Base-by-base conservation (phyloP, 208 protist genomes). In the Leishmania braziliensis region DNA sequence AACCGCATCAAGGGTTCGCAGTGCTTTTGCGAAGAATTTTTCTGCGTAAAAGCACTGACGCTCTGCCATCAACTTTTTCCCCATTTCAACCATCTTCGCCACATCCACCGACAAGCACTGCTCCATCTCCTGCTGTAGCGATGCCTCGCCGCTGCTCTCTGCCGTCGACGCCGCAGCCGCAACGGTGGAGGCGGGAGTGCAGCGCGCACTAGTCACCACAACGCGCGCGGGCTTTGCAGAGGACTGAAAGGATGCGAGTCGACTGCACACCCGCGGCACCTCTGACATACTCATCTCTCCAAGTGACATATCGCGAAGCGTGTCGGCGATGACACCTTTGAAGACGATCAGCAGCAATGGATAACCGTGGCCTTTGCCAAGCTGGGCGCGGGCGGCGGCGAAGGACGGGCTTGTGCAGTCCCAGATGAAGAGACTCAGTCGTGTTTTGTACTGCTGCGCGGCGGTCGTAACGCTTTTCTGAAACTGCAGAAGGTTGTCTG, bases 11-110 rank as follows among this genome's bases (percentile, higher is more conserved):
- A 97, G 92, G 8, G 84, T 76, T 51, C 23, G 79, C 39, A 96
- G 70, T 23, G 94, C 91, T 79, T 95, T 95, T 8, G 83, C 66
- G 73, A 97, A 97, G 75, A 91, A 89, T 83, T 95, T 96, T 66
- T 91, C 92, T 18, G 94, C 94, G 68, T 97, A 97, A 6, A 90
- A 80, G 5, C 89, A 77, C 75, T 94, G 81, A 0, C 92, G 90
- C 76, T 87, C 78, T 9, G 80, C 53, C 83, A 97, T 84, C 60
- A 94, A 60, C n/a, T 80, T 80, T 74, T 91, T 86, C 1, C 95
- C 95, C 62, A 94, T 87, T 0, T 78, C 87, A 12, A 97, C 66
- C 73, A 96, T 84, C 79, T 87, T 88, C 5, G 92, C 88, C 6
- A 97, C 91, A 80, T 97, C 92, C 36, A 97, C 92, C n/a, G 56